phyloP scores from a whole-genome alignment of 2,329 filamentous ascomycete genomes.

The Colletotrichum endophyticum region DNA sequence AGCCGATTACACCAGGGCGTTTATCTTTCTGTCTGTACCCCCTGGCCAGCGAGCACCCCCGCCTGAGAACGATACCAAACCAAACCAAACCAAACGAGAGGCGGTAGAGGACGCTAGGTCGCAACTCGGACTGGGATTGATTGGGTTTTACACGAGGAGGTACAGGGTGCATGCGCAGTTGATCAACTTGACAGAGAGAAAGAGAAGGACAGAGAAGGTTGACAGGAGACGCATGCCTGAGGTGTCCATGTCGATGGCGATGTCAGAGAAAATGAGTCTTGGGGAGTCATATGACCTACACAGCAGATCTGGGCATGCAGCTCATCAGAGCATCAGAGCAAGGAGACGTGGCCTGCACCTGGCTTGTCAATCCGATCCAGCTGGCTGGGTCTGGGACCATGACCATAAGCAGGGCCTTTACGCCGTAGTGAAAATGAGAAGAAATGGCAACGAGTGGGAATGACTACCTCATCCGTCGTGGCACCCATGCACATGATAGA shows the following conservation, averaged over 20 bases:
- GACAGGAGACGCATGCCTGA: neutral
- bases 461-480: neutral
- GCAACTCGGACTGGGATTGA: conserved; percentile 12
- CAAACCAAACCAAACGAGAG: neutral
- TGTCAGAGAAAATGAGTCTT: neutral
- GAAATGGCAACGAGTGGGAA: neutral
- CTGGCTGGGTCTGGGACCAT: neutral
- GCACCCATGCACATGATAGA: neutral
- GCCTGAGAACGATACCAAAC: neutral
- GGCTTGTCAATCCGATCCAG: neutral
- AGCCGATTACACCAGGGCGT: neutral
- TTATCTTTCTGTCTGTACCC: neutral
- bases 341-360: neutral
- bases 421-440: neutral
- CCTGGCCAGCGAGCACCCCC: neutral
- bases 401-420: neutral
- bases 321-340: neutral
- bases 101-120: neutral
- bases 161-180: neutral
- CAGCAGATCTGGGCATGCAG: neutral
- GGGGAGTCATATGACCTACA: neutral
- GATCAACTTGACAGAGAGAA: neutral
- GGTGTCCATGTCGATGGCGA: neutral
- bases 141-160: neutral
- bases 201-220: neutral